Conservation (phyloP, 2,329 filamentous ascomycete species). For the Neopestalotiopsis rosae region DNA sequence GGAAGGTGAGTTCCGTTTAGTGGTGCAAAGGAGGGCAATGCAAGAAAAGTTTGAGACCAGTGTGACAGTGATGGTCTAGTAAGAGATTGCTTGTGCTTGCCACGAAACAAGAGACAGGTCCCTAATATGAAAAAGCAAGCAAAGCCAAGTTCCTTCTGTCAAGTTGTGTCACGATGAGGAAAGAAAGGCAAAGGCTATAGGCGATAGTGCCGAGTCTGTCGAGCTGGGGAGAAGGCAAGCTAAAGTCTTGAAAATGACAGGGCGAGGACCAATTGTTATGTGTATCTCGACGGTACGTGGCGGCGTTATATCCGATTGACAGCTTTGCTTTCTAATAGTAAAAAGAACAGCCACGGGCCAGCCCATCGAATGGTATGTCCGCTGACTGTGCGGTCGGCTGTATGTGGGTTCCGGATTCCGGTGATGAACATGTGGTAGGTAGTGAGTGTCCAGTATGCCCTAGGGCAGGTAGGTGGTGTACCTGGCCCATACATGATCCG, state of each 20-base stretch:
- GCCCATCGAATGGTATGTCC: not conserved
- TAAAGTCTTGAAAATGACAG: not conserved
- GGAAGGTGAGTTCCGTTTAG: not conserved
- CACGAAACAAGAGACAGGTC: not conserved
- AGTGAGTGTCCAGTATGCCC: not conserved
- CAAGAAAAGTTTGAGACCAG: not conserved
- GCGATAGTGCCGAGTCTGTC: not conserved
- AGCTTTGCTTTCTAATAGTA: not conserved
- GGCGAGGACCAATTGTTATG: not conserved
- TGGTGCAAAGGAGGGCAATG: not conserved
- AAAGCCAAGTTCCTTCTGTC: not conserved
- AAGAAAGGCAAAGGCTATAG: not conserved
- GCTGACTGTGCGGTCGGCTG: not conserved
- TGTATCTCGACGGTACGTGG: not conserved
- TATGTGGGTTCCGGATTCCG: conserved; percentile 14
- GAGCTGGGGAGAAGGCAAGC: not conserved
- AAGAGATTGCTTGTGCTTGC: not conserved
- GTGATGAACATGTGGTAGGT: not conserved
- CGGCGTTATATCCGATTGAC: not conserved
- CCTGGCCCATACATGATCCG: not conserved
- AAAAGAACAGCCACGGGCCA: not conserved
- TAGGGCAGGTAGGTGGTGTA: not conserved
- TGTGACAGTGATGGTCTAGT: not conserved
- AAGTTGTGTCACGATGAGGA: not conserved
- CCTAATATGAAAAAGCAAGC: not conserved